Percentiles rank a stretch among this genome's conserved stretches.
phyloP scores from a whole-genome alignment of 2,329 filamentous ascomycete genomes.

The Colletotrichum kahawae region DNA sequence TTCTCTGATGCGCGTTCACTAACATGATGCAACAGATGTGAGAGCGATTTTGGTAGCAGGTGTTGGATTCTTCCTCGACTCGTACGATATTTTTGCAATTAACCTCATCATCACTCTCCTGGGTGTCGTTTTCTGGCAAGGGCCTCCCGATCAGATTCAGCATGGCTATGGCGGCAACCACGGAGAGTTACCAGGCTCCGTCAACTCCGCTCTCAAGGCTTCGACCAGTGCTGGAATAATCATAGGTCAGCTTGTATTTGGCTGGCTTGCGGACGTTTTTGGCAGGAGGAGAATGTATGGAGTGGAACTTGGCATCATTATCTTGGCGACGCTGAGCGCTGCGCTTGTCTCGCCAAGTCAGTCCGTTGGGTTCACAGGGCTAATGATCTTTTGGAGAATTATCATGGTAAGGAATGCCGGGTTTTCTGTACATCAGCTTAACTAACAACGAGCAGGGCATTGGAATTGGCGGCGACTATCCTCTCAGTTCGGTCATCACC shows the following conservation, averaged over 20 bases:
- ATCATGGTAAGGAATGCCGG: constrained; percentile 61
- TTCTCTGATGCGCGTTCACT: constrained; percentile 7
- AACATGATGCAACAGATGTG: constrained; percentile 53
- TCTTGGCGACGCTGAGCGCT: constrained; percentile 72
- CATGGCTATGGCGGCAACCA: constrained; percentile 55
- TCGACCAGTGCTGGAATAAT: constrained; percentile 81
- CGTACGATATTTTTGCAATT: constrained; percentile 83
- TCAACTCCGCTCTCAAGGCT: constrained; percentile 81
- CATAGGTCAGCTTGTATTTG: constrained; percentile 78
- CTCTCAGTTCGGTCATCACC: constrained; percentile 79
- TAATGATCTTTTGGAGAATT: constrained; percentile 77
- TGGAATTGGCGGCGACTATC: constrained; percentile 84
- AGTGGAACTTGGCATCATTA: constrained; percentile 75
- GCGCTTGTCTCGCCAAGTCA: constrained; percentile 66
- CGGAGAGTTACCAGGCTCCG: constrained; percentile 64
- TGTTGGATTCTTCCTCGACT: constrained; percentile 84
- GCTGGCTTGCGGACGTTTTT: constrained; percentile 76
- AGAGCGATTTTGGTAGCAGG: constrained; percentile 78
- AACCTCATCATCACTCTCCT: constrained; percentile 75
- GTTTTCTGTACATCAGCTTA: background rate
- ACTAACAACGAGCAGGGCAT: constrained; percentile 55
- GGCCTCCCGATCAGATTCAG: constrained; percentile 32
- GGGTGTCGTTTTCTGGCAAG: constrained; percentile 78
- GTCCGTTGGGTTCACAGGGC: constrained; percentile 62
- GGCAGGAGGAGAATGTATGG: constrained; percentile 86